These are phyloP conservation scores for Metschnikowia gruessii DNA, from an alignment of 805 yeast species.

Conservation along the genomic window DNA sequence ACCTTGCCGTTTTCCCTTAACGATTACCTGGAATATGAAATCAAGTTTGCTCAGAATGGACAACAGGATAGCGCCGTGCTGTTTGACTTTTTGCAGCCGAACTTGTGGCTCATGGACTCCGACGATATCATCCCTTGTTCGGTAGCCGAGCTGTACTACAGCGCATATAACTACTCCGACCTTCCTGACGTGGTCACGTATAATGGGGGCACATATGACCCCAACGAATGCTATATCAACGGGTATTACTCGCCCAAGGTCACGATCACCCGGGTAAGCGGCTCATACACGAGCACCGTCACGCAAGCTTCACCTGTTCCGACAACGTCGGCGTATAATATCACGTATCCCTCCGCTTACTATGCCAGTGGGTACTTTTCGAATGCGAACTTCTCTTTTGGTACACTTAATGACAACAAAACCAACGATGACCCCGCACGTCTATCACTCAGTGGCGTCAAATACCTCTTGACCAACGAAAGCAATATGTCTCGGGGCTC, in stretches of 20 bases:
- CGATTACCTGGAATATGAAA: slow-evolving; percentile 19
- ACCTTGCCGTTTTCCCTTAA: slow-evolving; percentile 16
- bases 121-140: slow-evolving; percentile 26
- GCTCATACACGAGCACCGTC: slow-evolving; percentile 11
- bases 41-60: slow-evolving; percentile 13
- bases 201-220: slow-evolving; percentile 20
- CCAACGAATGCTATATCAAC: slow-evolving; percentile 26
- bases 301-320: slow-evolving; percentile 16
- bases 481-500: slow-evolving; percentile 30
- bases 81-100: slow-evolving; percentile 37
- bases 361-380: slow-evolving; percentile 28
- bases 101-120: slow-evolving; percentile 37
- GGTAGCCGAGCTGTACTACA: slow-evolving; percentile 11
- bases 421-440: slow-evolving; percentile 7
- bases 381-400: slow-evolving; percentile 24
- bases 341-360: slow-evolving; percentile 31
- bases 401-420: slow-evolving; percentile 8
- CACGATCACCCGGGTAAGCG: slow-evolving; percentile 10
- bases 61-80: slow-evolving; percentile 22
- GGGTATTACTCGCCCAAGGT: slow-evolving; percentile 24
- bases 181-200: slow-evolving; percentile 18
- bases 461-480: slow-evolving; percentile 28
- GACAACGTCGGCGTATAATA: slow-evolving; percentile 8
- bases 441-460: slow-evolving; percentile 22
- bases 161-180: background rate